Evolutionary conservation across 805 yeast species (phyloP), one percentile per base, ranked within the genome.

Genomic region (Starmerella riodocensis): DNA sequence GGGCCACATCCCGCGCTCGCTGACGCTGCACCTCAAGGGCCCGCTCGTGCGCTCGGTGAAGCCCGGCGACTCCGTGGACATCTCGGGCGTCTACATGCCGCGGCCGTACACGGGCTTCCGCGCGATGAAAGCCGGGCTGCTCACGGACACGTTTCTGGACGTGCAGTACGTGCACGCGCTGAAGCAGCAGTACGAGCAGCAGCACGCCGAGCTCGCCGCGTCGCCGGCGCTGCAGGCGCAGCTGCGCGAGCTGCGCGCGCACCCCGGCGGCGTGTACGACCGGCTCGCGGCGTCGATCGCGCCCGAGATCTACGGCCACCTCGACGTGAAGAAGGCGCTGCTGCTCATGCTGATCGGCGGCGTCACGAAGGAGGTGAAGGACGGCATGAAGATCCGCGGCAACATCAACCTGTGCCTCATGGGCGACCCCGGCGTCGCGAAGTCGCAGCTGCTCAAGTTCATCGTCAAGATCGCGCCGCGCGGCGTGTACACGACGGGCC

Each of bases 371-470:
- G 82, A 76, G 54, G 75, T 88, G 52, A 94, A 93, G 32, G 98
- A 91, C 62, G 99, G 99, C 49, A 76, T 91, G 83, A 76, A 79
- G 55, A 91, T 91, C 54, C 77, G 99, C 66, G 98, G 98, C 54
- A 98, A 91, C 58, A 82, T 91, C 51, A 91, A 91, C 56, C 73
- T 91, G 40, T 79, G 96, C 64, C 69, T 91, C 37, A 88, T 91
- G 96, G 98, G 98, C 53, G 98, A 91, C 57, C 98, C 98, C 30
- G 98, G 98, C 68, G 98, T 91, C 39, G 98, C 98, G 55, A 91
- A 91, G 62, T 91, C 97, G 3, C 98, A 91, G 69, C 66, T 91
- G 55, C 67, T 91, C 48, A 91, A 91, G 58, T 79, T 93, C 25
- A 83, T 91, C 49, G 71, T 84, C 43, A 84, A 86, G 53, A 80